phyloP scores from a whole-genome alignment of 2,329 filamentous ascomycete species.

The Penicillium capsulatum region DNA sequence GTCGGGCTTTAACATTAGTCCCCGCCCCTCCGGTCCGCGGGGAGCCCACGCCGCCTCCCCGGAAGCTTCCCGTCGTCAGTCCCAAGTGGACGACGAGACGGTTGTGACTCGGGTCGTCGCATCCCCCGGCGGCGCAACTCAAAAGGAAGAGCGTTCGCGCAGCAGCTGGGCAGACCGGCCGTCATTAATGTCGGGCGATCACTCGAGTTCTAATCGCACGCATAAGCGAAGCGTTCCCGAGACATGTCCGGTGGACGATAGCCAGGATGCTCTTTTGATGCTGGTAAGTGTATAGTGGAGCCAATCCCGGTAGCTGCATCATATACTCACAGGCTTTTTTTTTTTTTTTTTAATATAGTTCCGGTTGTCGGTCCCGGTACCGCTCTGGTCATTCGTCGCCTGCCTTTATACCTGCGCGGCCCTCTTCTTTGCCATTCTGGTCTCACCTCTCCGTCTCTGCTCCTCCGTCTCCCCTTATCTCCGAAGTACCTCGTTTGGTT shows the following conservation, averaged over 20 bases:
- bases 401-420: slow-evolving; percentile 53
- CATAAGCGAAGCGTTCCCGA: slow-evolving; percentile 28
- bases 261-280: slow-evolving; percentile 44
- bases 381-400: slow-evolving; percentile 52
- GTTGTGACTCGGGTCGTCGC: slow-evolving; percentile 25
- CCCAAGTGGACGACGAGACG: slow-evolving; percentile 21
- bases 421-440: slow-evolving; percentile 48
- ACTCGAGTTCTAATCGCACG: slow-evolving; percentile 23
- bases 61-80: slow-evolving; percentile 22
- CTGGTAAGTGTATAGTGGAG: slow-evolving; percentile 30
- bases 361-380: slow-evolving; percentile 52
- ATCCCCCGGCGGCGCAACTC: slow-evolving; percentile 22
- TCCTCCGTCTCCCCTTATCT: slow-evolving; percentile 41
- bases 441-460: slow-evolving; percentile 54
- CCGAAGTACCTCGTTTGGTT: slow-evolving; percentile 44
- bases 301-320: neutral
- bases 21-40: slow-evolving; percentile 24
- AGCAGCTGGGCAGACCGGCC: slow-evolving; percentile 34
- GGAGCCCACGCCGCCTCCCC: slow-evolving; percentile 22
- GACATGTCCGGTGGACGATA: slow-evolving; percentile 26
- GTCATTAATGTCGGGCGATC: slow-evolving; percentile 34
- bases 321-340: neutral
- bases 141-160: slow-evolving; percentile 30
- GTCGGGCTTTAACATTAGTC: slow-evolving; percentile 15
- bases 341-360: slow-evolving; percentile 34